These are phyloP conservation scores for Albifimbria verrucaria DNA, from an alignment of 2,329 filamentous ascomycete genomes.

Conservation along the genomic window DNA sequence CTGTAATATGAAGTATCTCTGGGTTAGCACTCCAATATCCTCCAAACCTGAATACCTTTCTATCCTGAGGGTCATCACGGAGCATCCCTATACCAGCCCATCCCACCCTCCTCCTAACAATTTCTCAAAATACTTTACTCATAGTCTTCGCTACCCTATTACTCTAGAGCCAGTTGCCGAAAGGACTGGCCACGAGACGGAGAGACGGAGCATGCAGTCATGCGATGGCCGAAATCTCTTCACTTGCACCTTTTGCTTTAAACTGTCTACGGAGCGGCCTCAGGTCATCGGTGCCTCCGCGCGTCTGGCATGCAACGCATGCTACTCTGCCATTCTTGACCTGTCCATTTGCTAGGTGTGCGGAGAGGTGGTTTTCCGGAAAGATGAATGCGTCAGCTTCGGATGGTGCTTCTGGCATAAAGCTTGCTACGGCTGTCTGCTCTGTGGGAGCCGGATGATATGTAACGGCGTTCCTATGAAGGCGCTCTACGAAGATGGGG, in stretches of 20 bases:
- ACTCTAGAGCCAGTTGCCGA: too few species aligned
- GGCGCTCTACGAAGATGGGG: constrained; percentile 22
- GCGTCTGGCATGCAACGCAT: constrained; percentile 46
- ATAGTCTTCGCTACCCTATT: too few species aligned
- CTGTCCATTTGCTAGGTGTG: constrained; percentile 58
- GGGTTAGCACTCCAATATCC: too few species aligned
- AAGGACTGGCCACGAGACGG: too few species aligned
- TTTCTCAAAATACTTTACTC: too few species aligned
- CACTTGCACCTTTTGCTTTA: constrained; percentile 56
- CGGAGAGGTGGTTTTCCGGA: constrained; percentile 50
- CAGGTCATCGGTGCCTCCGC: constrained; percentile 41
- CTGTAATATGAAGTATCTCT: too few species aligned
- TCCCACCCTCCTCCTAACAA: too few species aligned
- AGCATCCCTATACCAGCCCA: too few species aligned
- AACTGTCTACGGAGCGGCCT: constrained; percentile 30
- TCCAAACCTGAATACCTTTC: too few species aligned
- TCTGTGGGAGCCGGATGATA: constrained; percentile 42
- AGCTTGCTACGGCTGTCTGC: constrained; percentile 52
- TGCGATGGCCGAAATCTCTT: constrained; percentile 27
- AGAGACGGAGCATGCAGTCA: not conserved
- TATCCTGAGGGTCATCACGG: too few species aligned
- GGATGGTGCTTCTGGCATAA: constrained; percentile 61
- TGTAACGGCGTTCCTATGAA: constrained; percentile 29
- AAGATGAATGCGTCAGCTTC: constrained; percentile 54
- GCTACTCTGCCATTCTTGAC: constrained; percentile 45